Evolutionary conservation across 2,329 filamentous ascomycete genomes (phyloP), one percentile per base, ranked within the genome.

Genomic region (Exophiala xenobiotica): DNA sequence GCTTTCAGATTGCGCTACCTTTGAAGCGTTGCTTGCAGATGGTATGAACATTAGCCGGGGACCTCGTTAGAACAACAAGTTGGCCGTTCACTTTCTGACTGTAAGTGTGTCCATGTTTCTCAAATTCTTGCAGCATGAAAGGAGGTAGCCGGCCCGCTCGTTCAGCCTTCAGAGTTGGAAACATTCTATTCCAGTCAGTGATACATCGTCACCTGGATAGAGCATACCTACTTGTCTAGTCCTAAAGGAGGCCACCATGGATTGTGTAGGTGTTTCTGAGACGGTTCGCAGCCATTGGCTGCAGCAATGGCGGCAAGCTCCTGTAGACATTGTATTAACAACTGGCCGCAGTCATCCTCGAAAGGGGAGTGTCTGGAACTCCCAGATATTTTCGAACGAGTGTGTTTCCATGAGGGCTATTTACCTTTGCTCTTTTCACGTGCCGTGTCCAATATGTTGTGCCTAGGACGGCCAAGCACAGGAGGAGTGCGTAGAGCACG

Each of bases 261-360:
- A 16, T 71, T 72, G 64, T 80, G 74, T 4, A 75, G 75, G 56
- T 72, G 76, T 2, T 65, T 62, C 9, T 67, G 62, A 14, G 71
- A 69, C 5, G 71, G 70, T 41, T 75, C 65, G 63, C 78, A 80
- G 42, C 75, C 74, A 58, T 77, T n/a, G 8, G 31, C 24, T 12
- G 42, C 43, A 8, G 49, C 49, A 35, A 46, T 46, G n/a, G 49
- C 49, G 12, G 33, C 14, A 7, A 41, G 24, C 9, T 46, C 49
- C 49, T 51, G 27, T 20, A n/a, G n/a, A n/a, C n/a, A n/a, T n/a
- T n/a, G n/a, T n/a, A n/a, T n/a, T n/a, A n/a, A n/a, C n/a, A n/a
- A n/a, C n/a, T n/a, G n/a, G n/a, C n/a, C n/a, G n/a, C n/a, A n/a
- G n/a, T n/a, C n/a, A n/a, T n/a, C n/a, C n/a, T n/a, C n/a, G n/a